Conservation (phyloP, 2,329 filamentous ascomycete species). For the Metarhizium robertsii region DNA sequence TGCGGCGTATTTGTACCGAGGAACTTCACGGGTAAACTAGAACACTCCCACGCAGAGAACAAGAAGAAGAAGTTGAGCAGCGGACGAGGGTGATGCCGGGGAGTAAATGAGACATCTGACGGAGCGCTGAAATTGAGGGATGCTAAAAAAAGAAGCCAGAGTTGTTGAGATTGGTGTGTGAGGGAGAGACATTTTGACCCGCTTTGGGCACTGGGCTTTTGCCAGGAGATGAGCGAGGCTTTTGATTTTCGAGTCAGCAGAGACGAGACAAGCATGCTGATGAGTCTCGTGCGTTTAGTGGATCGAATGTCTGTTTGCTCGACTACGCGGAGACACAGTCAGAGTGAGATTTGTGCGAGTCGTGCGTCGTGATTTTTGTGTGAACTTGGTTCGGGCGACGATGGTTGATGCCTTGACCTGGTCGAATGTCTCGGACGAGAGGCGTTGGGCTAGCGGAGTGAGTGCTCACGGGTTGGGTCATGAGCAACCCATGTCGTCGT, state of each 20-base stretch:
- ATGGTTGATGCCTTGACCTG: neutral
- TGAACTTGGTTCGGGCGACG: neutral
- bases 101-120: conserved; percentile 3
- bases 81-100: neutral
- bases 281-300: neutral
- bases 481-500: neutral
- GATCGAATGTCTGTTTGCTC: neutral
- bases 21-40: neutral
- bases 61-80: neutral
- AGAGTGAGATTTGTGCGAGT: neutral
- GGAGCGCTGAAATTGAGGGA: conserved; percentile 4
- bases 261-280: conserved; percentile 2
- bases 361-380: neutral
- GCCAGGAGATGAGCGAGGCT: neutral
- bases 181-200: conserved; percentile 7
- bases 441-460: neutral
- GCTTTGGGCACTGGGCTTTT: neutral
- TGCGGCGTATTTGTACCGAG: neutral
- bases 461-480: neutral
- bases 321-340: neutral
- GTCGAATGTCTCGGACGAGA: neutral
- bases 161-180: conserved; percentile 1
- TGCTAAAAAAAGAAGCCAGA: conserved; percentile 5
- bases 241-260: conserved; percentile 4
- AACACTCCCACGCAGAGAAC: neutral